Evolutionary conservation across 352 stramenopile genomes (phyloP), one percentile per base, ranked within the genome.

Genomic region (Phytophthora citrophthora): DNA sequence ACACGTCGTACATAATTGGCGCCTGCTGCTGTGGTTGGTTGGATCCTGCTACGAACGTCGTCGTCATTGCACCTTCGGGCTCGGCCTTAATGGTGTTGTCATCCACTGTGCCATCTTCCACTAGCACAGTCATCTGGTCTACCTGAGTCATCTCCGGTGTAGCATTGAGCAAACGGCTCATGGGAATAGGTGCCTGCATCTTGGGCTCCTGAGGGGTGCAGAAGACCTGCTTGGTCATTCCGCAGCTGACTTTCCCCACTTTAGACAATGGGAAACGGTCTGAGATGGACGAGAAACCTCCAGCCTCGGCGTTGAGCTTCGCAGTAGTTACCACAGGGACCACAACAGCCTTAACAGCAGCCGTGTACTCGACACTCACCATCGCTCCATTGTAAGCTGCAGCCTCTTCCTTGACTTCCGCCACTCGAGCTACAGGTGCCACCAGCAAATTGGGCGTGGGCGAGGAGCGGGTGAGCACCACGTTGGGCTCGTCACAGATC

Each of bases 211-310:
- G 59, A 11, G 64, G 45, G 8, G 64, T 67, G 41, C 59, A 64
- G 31, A 69, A 55, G 13, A 53, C 47, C 18, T 64, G 62, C 31
- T 72, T 76, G 27, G 59, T 63, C 50, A 72, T 38, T 26, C 73
- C 68, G 40, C 62, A 64, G 40, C 70, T 83, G 6, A 71, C 65
- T 20, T 76, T 87, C 41, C 67, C 74, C 13, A 61, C 77, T 5
- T 54, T 76, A 0, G 74, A 76, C 12, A 88, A 54, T 10, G 77
- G 79, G 46, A 80, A 89, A 10, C 68, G 68, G 40, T 89, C 77
- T 1, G 78, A 80, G 47, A 93, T 85, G 34, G 81, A 90, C 36
- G 69, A 81, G 60, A 93, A 93, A 31, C 71, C 58, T 27, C 72
- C 49, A 5, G 54, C 41, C 12, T 58, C 46, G 34, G 57, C 51